Conservation (phyloP, 1,284 basidiomycete species). For the Papiliotrema nemorosa region DNA sequence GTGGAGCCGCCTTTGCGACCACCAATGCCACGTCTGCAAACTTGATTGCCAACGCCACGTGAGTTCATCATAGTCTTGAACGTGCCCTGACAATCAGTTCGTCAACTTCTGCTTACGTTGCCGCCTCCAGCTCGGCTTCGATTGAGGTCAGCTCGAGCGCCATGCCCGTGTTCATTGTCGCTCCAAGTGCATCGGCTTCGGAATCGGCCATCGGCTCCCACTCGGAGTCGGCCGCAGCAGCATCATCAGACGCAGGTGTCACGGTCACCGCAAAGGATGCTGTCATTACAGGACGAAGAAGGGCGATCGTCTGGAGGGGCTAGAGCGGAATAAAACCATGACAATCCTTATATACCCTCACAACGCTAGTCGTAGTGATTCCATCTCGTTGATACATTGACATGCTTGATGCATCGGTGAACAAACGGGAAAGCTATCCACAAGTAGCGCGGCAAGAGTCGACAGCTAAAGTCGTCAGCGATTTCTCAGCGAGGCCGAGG, state of each 20-base stretch:
- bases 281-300: not conserved
- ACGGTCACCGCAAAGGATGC: not conserved
- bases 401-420: conserved; percentile 2
- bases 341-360: not conserved
- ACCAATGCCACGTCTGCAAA: not conserved
- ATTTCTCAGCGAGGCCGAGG: not conserved
- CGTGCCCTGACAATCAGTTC: no score
- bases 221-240: not conserved
- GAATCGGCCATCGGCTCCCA: not conserved
- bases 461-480: conserved; percentile 18
- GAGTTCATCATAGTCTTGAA: no score
- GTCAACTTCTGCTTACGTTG: no score
- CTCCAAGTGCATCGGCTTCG: not conserved
- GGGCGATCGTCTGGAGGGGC: conserved; percentile 8
- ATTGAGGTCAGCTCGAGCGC: not conserved
- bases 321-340: no score
- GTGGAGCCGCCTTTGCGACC: not conserved
- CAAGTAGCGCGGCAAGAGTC: conserved; percentile 36
- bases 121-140: not conserved
- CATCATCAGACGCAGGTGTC: not conserved
- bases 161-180: not conserved
- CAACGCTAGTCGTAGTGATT: not conserved
- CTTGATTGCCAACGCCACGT: not conserved
- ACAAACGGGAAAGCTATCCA: conserved; percentile 21
- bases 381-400: no score